phyloP scores from a whole-genome alignment of 768 basidiomycete species.

The Mycena leptocephala region DNA sequence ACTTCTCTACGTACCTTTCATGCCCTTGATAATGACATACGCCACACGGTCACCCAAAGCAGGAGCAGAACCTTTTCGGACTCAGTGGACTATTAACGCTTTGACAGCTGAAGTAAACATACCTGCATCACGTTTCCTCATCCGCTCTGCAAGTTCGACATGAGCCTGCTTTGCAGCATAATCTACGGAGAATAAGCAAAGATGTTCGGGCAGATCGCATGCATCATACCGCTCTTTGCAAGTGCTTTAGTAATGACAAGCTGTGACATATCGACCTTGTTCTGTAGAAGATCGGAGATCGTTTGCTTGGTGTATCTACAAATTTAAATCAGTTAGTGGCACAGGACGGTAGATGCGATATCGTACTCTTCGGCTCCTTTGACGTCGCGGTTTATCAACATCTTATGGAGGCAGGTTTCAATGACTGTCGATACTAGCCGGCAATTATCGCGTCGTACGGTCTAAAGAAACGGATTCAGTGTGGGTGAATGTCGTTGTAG shows the following conservation, averaged over 20 bases:
- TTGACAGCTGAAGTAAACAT: slow-evolving; percentile 33
- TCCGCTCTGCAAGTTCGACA: slow-evolving; percentile 94
- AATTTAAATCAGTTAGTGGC: slow-evolving; percentile 24
- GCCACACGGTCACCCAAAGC: slow-evolving; percentile 99
- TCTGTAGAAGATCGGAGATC: slow-evolving; percentile 95
- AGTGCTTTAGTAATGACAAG: slow-evolving; percentile 99
- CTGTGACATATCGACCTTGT: slow-evolving; percentile 99
- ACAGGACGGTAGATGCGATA: background rate
- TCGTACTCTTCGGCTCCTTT: slow-evolving; percentile 92
- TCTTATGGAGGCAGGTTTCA: slow-evolving; percentile 97
- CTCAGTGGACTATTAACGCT: background rate
- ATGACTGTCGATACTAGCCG: slow-evolving; percentile 98
- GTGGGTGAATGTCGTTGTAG: background rate
- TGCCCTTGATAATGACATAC: slow-evolving; percentile 98
- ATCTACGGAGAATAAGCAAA: slow-evolving; percentile 61
- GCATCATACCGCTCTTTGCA: slow-evolving; percentile 82
- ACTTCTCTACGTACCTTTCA: slow-evolving; percentile 76
- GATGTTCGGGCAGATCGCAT: background rate
- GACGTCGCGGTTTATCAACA: slow-evolving; percentile 96
- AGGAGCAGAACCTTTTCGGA: slow-evolving; percentile 87
- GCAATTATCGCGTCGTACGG: slow-evolving; percentile 98
- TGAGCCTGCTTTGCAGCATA: slow-evolving; percentile 98
- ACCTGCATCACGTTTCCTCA: slow-evolving; percentile 97
- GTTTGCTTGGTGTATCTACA: slow-evolving; percentile 92
- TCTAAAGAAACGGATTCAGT: slow-evolving; percentile 63